A percentile compares a stretch with the other conserved stretches of the same genome.
These are phyloP conservation scores for Leucosporidium yakuticum DNA, from an alignment of 768 basidiomycete genomes.

Conservation along the genomic window DNA sequence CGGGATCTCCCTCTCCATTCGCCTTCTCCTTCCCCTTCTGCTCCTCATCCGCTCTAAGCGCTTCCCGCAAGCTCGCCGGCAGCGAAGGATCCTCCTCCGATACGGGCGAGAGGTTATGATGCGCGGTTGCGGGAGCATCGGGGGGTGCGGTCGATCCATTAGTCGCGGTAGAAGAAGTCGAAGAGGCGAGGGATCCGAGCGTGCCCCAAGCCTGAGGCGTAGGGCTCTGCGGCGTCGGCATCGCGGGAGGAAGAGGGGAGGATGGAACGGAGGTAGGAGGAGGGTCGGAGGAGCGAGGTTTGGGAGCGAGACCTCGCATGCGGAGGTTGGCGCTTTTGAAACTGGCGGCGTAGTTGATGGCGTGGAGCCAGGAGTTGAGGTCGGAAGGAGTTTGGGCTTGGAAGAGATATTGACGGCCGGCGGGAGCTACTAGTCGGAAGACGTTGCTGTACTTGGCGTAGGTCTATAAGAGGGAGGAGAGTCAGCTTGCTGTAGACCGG, in stretches of 20 bases:
- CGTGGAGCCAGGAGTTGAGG: conserved; percentile 81
- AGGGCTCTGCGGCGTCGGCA: too few species aligned
- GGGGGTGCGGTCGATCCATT: not conserved
- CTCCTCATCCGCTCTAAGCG: not conserved
- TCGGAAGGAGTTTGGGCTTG: conserved; percentile 65
- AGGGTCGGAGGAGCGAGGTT: not conserved
- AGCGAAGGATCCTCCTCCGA: not conserved
- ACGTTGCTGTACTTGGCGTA: conserved; percentile 58
- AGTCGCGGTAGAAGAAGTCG: not conserved
- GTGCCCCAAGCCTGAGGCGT: too few species aligned
- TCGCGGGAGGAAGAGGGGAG: not conserved
- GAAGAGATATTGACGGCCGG: conserved; percentile 74
- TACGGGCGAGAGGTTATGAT: conserved; percentile 1
- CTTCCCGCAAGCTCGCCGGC: not conserved
- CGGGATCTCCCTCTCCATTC: not conserved
- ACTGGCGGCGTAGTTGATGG: conserved; percentile 87
- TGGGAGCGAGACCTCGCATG: conserved; percentile 56
- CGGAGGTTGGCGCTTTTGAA: conserved; percentile 79
- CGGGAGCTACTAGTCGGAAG: conserved; percentile 68
- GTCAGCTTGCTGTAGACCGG: conserved; percentile 1
- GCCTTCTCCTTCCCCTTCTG: too few species aligned
- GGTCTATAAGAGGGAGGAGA: conserved; percentile 12
- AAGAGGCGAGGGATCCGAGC: not conserved
- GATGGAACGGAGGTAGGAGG: not conserved
- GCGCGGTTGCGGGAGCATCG: not conserved